Base-by-base conservation (phyloP, 176 grass and related monocot genomes). In the Oryza nivara region DNA sequence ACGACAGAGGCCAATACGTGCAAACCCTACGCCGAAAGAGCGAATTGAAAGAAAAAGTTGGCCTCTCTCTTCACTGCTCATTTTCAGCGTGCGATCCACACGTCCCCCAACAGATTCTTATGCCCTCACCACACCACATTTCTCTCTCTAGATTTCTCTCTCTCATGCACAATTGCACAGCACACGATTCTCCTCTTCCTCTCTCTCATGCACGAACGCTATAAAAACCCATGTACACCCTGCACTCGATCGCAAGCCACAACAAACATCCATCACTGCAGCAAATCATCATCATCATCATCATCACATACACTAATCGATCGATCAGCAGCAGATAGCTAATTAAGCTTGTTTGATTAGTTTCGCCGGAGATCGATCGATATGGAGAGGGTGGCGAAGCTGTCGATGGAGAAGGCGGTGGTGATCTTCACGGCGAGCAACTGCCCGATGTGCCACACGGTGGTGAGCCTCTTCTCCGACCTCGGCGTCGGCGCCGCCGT, bases 391-490 rank as follows among this genome's bases (percentile, higher is more conserved):
- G 89, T 94, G 80, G 46, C 81, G 15, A 86, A 43, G 89, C 78
- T 94, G 19, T 90, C 86, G 58, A 20, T 80, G 3, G 83, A 94
- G 75, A 86, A 80, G 84, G 92, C 89, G 7, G 86, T 94, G 56
- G 92, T 91, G 66, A 84, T 91, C 54, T 91, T 94, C 80, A 91
- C 79, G 56, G 7, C 11, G 32, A 87, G 89, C 66, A 75, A 74
- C 79, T 86, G 89, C 86, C 69, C 75, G 16, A 91, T 91, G 89
- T 86, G 92, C 89, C 83, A 91, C 88, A 84, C 88, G 12, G 83
- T 94, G 72, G 60, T 45, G 15, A 94, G 79, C 70, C 92, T 94
- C 83, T 81, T 94, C 75, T 74, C 77, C 2, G 89, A 86, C 52
- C 88, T 94, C 15, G 83, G 76, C 52, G 88, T 86, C 65, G 26